Conservation (phyloP, 2,329 filamentous ascomycete genomes). For the Colletotrichum sidae region DNA sequence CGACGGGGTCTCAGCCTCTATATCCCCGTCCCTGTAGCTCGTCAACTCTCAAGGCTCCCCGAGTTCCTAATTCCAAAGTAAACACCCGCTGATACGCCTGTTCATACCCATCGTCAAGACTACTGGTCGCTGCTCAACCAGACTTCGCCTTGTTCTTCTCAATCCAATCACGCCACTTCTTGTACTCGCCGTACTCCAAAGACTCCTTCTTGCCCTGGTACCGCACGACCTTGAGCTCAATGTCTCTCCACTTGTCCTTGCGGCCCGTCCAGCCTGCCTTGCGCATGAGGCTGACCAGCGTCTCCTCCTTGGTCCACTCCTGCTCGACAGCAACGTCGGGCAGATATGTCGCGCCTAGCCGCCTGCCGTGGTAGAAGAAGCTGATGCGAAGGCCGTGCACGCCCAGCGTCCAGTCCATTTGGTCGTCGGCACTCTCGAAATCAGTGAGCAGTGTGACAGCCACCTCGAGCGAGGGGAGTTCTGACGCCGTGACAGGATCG, state of each 20-base stretch:
- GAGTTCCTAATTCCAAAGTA: not conserved
- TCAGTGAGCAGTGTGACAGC: slow-evolving; percentile 86
- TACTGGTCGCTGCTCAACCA: slow-evolving; percentile 10
- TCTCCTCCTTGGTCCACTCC: slow-evolving; percentile 95
- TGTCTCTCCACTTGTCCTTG: slow-evolving; percentile 81
- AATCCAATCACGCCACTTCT: slow-evolving; percentile 83
- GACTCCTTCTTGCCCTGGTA: slow-evolving; percentile 88
- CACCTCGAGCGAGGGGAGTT: slow-evolving; percentile 70
- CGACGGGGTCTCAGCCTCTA: slow-evolving; percentile 16
- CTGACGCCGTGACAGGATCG: slow-evolving; percentile 62
- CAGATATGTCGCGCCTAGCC: slow-evolving; percentile 89
- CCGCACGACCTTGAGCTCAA: slow-evolving; percentile 81
- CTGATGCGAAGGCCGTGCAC: slow-evolving; percentile 88
- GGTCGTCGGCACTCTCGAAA: slow-evolving; percentile 80
- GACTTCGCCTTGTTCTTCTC: slow-evolving; percentile 45
- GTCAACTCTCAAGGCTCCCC: slow-evolving; percentile 13
- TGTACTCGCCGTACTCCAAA: slow-evolving; percentile 79
- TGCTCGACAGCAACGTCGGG: slow-evolving; percentile 93
- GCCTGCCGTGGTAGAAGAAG: slow-evolving; percentile 78
- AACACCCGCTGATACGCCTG: slow-evolving; percentile 13
- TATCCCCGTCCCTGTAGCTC: not conserved
- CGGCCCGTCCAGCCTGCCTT: slow-evolving; percentile 94
- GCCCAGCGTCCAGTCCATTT: slow-evolving; percentile 89
- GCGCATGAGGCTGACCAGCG: slow-evolving; percentile 87
- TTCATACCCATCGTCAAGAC: slow-evolving; percentile 2